These are phyloP conservation scores for Diaporthe caulivora DNA, from an alignment of 2,329 filamentous ascomycete genomes.

Conservation along the genomic window DNA sequence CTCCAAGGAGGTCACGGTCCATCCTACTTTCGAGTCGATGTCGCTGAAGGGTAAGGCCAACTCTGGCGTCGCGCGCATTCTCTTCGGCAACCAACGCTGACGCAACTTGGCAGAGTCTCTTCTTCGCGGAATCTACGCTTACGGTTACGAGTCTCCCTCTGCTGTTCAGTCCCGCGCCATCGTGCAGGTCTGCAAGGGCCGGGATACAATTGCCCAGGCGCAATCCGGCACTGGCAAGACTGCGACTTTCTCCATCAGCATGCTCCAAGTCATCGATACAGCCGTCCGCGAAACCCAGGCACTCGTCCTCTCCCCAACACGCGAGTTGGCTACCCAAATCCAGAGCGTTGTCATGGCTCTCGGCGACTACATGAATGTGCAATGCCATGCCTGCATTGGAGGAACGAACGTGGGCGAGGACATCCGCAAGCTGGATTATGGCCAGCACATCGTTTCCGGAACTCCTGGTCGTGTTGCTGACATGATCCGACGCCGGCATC, in stretches of 20 bases:
- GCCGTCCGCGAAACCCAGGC: slow-evolving; percentile 97
- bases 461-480: slow-evolving; percentile 98
- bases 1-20: slow-evolving; percentile 96
- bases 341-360: slow-evolving; percentile 99
- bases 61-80: background rate
- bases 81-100: slow-evolving; percentile 34
- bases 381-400: slow-evolving; percentile 99
- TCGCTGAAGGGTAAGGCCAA: slow-evolving; percentile 79
- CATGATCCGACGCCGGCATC: slow-evolving; percentile 98
- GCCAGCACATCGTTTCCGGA: slow-evolving; percentile 96
- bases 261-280: slow-evolving; percentile 98
- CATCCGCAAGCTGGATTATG: slow-evolving; percentile 97
- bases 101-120: slow-evolving; percentile 75
- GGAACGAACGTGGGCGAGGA: slow-evolving; percentile 98
- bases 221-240: slow-evolving; percentile 99
- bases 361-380: slow-evolving; percentile 99
- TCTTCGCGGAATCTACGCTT: slow-evolving; percentile 96
- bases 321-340: slow-evolving; percentile 98
- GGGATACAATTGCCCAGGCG: slow-evolving; percentile 97
- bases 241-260: slow-evolving; percentile 98
- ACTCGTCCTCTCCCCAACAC: slow-evolving; percentile 95
- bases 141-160: slow-evolving; percentile 97
- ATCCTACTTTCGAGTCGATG: slow-evolving; percentile 95
- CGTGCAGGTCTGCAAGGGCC: slow-evolving; percentile 98
- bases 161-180: slow-evolving; percentile 98